Base-by-base conservation (phyloP, 768 basidiomycete species). In the Kwoniella botswanensis region DNA sequence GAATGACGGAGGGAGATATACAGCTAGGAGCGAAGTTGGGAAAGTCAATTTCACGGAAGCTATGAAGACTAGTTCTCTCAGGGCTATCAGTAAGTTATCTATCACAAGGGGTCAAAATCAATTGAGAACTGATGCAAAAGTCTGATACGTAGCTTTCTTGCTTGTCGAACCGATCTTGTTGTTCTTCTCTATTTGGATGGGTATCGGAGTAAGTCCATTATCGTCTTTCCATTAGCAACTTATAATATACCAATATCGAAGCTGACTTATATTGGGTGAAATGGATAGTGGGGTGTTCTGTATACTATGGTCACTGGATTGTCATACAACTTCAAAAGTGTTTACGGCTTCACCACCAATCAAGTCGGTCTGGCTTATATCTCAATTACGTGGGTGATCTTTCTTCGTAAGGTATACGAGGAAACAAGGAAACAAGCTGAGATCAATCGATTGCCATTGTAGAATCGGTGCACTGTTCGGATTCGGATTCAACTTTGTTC, bases 151-250 rank as follows among this genome's bases (percentile, higher is more conserved):
- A 92, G 91, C 88, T 65, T 82, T 93, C 22, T 83, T 92, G 70
- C 70, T 88, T 15, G 91, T 90, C 0, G 93, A 94, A 79, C 91
- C 91, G 0, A 87, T 90, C 44, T 92, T 93, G 7, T 83, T 87
- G 2, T 89, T 89, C 75, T 91, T 93, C 68, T 80, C 81, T 3
- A 57, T 83, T 0, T 84, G 82, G 81, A 72, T 82, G 21, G 89
- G 63, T 3, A 89, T 93, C 69, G 87, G 88, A 0, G 79, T 80
- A 53, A 73, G 79, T 78, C 35, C 35, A 18, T 7, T 3, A 42
- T 52, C 62, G 13, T 22, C 29, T 13, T 55, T 24, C n/a, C 13
- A 41, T 24, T 41, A 44, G 56, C 21, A 11, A 17, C 58, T 62
- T 10, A 18, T 12, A 11, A 29, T 18, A 17, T 22, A 35, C 26